A percentile compares a stretch with the other conserved stretches of the same genome.
Conservation (phyloP, 1,284 basidiomycete species). For the Ganoderma multipileum region DNA sequence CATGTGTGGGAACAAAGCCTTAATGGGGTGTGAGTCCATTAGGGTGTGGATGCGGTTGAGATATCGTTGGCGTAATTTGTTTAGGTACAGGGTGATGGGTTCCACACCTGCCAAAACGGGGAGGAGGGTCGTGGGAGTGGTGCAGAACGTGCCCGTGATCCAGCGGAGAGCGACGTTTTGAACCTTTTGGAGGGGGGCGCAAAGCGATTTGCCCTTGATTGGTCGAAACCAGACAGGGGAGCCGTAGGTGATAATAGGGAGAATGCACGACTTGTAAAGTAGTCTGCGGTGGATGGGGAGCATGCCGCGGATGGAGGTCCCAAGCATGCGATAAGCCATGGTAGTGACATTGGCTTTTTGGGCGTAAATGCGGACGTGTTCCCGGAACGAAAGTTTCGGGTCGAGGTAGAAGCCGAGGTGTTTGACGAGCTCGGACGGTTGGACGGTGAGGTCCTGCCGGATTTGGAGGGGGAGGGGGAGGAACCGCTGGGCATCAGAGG, state of each 20-base stretch:
- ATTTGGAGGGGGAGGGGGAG: rapidly evolving
- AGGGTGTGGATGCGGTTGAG: background rate
- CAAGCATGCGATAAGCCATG: slow-evolving; percentile 37
- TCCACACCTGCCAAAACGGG: background rate
- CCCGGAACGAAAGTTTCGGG: background rate
- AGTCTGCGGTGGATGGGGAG: too few species aligned
- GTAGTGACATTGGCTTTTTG: slow-evolving; percentile 28
- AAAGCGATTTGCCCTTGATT: too few species aligned
- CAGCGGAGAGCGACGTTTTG: slow-evolving; percentile 24
- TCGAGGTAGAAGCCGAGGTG: background rate
- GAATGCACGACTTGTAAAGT: too few species aligned
- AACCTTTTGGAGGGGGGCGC: too few species aligned
- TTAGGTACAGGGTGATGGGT: background rate
- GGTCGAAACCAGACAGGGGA: too few species aligned
- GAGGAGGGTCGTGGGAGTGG: slow-evolving; percentile 16
- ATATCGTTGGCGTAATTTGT: background rate
- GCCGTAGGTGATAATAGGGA: too few species aligned
- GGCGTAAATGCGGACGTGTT: background rate
- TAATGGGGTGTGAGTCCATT: too few species aligned
- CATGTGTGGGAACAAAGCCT: background rate
- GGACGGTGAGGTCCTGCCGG: too few species aligned
- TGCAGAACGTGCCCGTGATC: slow-evolving; percentile 30
- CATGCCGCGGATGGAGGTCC: too few species aligned
- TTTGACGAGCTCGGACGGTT: too few species aligned
- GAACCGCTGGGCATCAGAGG: too few species aligned